phyloP scores from a whole-genome alignment of 2,329 filamentous ascomycete genomes.

The Graphilbum sp. region DNA sequence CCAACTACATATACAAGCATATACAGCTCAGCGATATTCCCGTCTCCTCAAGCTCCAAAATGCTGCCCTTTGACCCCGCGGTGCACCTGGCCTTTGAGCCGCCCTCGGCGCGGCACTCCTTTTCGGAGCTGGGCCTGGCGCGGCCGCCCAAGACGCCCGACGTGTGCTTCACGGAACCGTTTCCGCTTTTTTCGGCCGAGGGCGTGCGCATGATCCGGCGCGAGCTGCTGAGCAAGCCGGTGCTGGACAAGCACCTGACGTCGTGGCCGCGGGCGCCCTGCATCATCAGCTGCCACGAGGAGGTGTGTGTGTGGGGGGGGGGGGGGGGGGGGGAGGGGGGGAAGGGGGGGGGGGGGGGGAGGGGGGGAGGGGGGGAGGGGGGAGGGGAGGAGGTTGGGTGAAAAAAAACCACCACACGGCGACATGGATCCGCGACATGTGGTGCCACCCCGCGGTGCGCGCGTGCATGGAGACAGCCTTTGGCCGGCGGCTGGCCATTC shows the following conservation, averaged over 20 bases:
- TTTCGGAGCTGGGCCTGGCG: background rate
- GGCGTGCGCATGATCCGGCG: conserved; percentile 1
- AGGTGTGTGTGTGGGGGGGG: background rate
- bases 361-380: background rate
- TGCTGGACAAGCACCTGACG: conserved; percentile 1
- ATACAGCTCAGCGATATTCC: no score
- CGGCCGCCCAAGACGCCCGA: background rate
- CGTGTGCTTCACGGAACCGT: conserved; percentile 1
- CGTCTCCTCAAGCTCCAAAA: background rate
- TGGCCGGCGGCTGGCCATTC: background rate
- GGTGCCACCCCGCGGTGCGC: conserved; percentile 1
- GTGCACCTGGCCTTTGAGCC: conserved; percentile 1
- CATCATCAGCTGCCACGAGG: conserved; percentile 1
- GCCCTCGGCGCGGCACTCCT: background rate
- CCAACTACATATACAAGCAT: no score
- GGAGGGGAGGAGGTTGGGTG: background rate
- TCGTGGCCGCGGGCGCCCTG: conserved; percentile 1
- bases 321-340: background rate
- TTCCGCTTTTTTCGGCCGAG: conserved; percentile 1
- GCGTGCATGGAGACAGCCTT: background rate
- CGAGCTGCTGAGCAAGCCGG: conserved; percentile 1
- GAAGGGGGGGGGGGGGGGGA: background rate
- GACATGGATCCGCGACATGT: conserved; percentile 1
- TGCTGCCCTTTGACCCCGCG: background rate
- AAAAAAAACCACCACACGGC: background rate